These are phyloP conservation scores for Eurotiales sp. DNA, from an alignment of 2,329 filamentous ascomycete genomes.

Conservation along the genomic window DNA sequence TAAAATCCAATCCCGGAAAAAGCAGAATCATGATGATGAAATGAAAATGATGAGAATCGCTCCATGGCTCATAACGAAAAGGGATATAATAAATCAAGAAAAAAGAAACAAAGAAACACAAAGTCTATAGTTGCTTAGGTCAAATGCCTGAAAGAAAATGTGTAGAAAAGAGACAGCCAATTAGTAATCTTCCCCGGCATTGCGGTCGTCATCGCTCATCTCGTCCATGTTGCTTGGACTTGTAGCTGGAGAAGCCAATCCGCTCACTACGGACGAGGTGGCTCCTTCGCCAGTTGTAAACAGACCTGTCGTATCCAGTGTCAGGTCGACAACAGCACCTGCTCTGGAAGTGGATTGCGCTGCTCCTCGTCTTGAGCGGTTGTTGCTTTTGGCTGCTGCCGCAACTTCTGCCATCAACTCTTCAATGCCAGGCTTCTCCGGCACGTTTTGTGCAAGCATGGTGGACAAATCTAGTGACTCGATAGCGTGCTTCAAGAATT, in stretches of 20 bases:
- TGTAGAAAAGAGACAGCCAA: background rate
- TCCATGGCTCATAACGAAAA: background rate
- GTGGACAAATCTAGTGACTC: slow-evolving; percentile 72
- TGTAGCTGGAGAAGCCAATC: slow-evolving; percentile 36
- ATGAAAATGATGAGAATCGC: too few species aligned
- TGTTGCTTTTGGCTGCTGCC: slow-evolving; percentile 16
- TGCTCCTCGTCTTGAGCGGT: slow-evolving; percentile 26
- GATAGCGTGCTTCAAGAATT: slow-evolving; percentile 61
- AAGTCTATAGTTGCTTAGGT: slow-evolving; percentile 6
- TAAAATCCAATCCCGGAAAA: background rate
- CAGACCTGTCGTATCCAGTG: background rate
- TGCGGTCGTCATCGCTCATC: slow-evolving; percentile 15
- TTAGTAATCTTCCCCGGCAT: slow-evolving; percentile 12
- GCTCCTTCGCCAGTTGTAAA: background rate
- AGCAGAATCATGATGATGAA: too few species aligned
- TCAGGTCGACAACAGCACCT: background rate
- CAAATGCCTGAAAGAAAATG: too few species aligned
- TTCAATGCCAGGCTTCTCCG: slow-evolving; percentile 64
- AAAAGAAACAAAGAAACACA: background rate
- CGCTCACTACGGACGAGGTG: slow-evolving; percentile 34
- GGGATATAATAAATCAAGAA: slow-evolving; percentile 1
- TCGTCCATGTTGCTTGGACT: slow-evolving; percentile 13
- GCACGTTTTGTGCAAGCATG: slow-evolving; percentile 64
- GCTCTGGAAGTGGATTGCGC: background rate
- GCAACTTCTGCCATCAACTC: slow-evolving; percentile 36